Base-by-base conservation (phyloP, 2,329 filamentous ascomycete species). In the Sporothrix sp. region DNA sequence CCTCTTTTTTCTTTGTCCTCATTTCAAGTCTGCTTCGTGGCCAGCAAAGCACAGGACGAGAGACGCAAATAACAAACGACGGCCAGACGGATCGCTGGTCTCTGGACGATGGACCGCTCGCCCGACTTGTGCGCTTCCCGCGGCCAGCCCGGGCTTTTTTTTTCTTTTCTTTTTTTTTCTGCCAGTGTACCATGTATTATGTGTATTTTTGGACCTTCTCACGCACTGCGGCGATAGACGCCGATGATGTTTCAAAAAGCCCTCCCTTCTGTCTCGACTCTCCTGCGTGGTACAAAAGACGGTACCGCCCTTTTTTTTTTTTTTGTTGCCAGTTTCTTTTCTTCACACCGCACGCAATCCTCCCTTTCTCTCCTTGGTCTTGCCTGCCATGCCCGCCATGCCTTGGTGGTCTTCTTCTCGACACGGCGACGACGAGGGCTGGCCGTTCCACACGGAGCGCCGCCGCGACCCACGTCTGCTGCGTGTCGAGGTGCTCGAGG, bases 381-480 rank as follows among this genome's bases (percentile, higher is more conserved):
- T 35, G 7, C 16, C 32, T n/a, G 20, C 14, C 6, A 28, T 16
- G 7, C 2, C 6, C 36, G 18, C 11, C 13, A 49, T 49, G 47
- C 47, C 47, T 28, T 49, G 37, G 47, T 49, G 47, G 47, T 18
- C 30, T 2, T 49, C 47, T 20, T 27, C 28, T 27, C 47, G 47
- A 1, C 30, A 23, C 21, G 27, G 37, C 30, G 21, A 35, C 21
- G 21, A 35, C 39, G 32, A 36, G 6, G 18, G 25, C n/a, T 50
- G 48, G 48, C 48, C 48, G 11, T 50, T 39, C 11, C 39, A 50
- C 39, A 30, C 37, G 23, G 48, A 50, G 16, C 48, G 48, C 8
- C 48, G 48, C n/a, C 20, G 39, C n/a, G 37, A 49, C 20, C 37
- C 36, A 13, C 36, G 28, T 18, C 8, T 33, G 13, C n/a, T 13